Base-by-base conservation (phyloP, 257 asterid genomes). In the Plantago elongata region DNA sequence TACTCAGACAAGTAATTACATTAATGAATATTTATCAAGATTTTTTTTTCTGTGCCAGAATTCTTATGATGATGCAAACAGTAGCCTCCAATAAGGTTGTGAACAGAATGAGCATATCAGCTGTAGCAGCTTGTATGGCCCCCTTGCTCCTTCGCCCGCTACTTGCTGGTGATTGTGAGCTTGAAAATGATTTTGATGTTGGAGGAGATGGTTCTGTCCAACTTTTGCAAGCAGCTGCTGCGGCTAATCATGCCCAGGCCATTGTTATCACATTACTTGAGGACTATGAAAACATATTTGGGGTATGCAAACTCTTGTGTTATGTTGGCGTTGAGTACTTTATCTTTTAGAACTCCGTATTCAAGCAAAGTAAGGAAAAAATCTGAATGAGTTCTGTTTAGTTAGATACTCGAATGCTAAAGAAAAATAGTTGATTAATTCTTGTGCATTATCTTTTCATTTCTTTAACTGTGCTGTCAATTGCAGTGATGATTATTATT, bases 71-170 rank as follows among this genome's bases (percentile, higher is more conserved):
- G 97, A 93, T 90, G 97, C 87, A 78, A 83, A 69, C 71, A 27
- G 91, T 93, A 77, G 96, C 95, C 71, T 70, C 87, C 52, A 69
- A 87, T 66, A 93, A 93, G 83, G 76, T 78, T 51, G 86, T 80
- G 72, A 93, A 85, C 69, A 69, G 95, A 70, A 93, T 93, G 99
- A 85, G 99, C 78, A 69, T 80, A 71, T 85, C 99, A 62, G 99
- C 97, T 57, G 99, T 93, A 60, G 99, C 99, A 72, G 97, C 99
- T 68, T 93, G 99, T 82, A 93, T 93, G 99, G 95, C 99, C 51
- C 99, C 99, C 57, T 79, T 93, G 63, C 99, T 93, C 69, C 94
- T 93, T 52, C 94, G 99, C 13, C 97, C 99, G 46, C 99, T 93
- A 77, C 87, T 93, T 66, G 85, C 90, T 64, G 99, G 99, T 15